Base-by-base conservation (phyloP, 306 rosid species). In the Dicorynia guianensis region DNA sequence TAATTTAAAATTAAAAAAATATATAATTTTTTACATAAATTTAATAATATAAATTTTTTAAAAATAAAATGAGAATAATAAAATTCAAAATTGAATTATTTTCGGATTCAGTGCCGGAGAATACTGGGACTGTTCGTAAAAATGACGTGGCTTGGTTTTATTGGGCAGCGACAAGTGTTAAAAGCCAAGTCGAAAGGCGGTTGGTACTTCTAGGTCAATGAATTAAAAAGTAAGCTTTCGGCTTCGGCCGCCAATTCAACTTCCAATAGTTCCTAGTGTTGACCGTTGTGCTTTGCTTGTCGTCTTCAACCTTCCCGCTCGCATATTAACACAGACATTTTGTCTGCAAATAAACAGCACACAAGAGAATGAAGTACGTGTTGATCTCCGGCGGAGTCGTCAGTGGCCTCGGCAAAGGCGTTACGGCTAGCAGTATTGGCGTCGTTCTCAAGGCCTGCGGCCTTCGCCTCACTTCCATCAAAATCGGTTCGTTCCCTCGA, bases 351-450 rank as follows among this genome's bases (percentile, higher is more conserved):
- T 12, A 61, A 50, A 30, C 39, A 47, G 38, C 36, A 25, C 60
- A 40, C 77, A n/a, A 64, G 47, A 47, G 48, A 76, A 90, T 95
- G 99, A 96, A 92, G 86, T 96, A 92, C 87, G 99, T 96, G 4
- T 17, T 96, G 77, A 88, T 92, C 62, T 85, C 90, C 43, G 99
- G 99, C 0, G 99, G 99, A 10, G 99, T 96, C 3, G 99, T 96
- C 1, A 92, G 99, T 69, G 99, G 99, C 58, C 93, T 96, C n/a
- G 99, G 99, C 73, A 96, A 96, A 75, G 99, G 99, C 83, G 99
- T 96, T 63, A 92, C 98, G 5, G 99, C 99, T 73, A 92, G 99
- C 89, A 96, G 99, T 76, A 69, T 96, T 12, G 99, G 99, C 76
- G 97, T 96, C 71, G 97, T 96, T 11, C 99, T 95, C 84, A 90